Conservation (phyloP, 1,284 basidiomycete species). For the Apiotrichum montevideense region DNA sequence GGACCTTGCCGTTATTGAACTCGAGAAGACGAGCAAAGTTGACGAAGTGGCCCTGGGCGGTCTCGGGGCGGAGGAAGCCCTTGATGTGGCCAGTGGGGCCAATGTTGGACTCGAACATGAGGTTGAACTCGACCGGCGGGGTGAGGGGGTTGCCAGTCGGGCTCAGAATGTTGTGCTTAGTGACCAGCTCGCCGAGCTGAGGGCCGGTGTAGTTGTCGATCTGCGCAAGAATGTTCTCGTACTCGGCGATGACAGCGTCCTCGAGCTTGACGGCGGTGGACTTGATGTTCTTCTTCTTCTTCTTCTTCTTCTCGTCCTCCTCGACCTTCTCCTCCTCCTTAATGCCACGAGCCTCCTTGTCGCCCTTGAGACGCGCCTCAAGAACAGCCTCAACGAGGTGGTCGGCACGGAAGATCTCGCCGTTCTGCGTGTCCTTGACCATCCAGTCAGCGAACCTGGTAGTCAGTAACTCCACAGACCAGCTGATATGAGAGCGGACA, state of each 20-base stretch:
- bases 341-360: slow-evolving; percentile 81
- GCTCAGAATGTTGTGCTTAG: slow-evolving; percentile 74
- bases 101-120: slow-evolving; percentile 97
- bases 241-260: slow-evolving; percentile 69
- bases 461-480: slow-evolving; percentile 1
- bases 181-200: slow-evolving; percentile 81
- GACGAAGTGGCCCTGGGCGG: slow-evolving; percentile 97
- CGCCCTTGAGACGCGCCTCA: slow-evolving; percentile 80
- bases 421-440: slow-evolving; percentile 90
- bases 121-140: slow-evolving; percentile 93
- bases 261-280: slow-evolving; percentile 67
- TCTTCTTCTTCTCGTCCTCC: slow-evolving; percentile 66
- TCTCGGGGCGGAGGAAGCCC: slow-evolving; percentile 96
- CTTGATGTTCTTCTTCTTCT: slow-evolving; percentile 78
- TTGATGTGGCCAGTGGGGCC: slow-evolving; percentile 97
- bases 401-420: slow-evolving; percentile 94
- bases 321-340: slow-evolving; percentile 52
- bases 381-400: slow-evolving; percentile 93
- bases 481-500: neutral
- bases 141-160: slow-evolving; percentile 88
- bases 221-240: slow-evolving; percentile 78
- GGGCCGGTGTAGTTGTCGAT: slow-evolving; percentile 92
- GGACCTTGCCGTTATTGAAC: slow-evolving; percentile 94
- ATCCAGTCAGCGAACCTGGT: slow-evolving; percentile 91
- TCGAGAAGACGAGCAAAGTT: slow-evolving; percentile 96